These are phyloP conservation scores for Ceratopteris richardii DNA, from an alignment of 75 land plant genomes.

Conservation along the genomic window DNA sequence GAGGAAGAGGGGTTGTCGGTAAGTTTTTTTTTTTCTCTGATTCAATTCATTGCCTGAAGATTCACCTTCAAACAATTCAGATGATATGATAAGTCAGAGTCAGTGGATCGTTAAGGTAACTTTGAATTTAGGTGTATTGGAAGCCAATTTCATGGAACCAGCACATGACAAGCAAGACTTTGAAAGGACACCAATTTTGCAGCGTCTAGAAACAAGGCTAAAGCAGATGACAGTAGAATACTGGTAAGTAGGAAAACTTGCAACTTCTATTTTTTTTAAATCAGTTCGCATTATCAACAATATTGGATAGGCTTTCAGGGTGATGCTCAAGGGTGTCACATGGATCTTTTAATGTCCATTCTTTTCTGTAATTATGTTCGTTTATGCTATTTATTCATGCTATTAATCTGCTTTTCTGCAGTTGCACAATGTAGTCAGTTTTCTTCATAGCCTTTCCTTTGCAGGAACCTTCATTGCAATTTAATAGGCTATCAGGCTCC, in stretches of 20 bases:
- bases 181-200: not conserved
- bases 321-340: no score
- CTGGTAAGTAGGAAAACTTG: not conserved
- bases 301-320: no score
- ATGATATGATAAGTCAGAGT: no score
- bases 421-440: no score
- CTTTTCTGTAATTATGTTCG: not conserved
- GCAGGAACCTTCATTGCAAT: conserved; percentile 25
- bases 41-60: not conserved
- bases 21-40: conserved; percentile 10
- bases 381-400: no score
- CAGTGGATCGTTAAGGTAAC: no score
- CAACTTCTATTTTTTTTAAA: no score
- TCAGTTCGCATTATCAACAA: no score
- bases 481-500: conserved; percentile 19
- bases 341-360: not conserved
- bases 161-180: conserved; percentile 12
- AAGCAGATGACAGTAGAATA: conserved; percentile 3
- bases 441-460: no score
- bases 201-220: conserved; percentile 1
- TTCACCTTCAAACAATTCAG: no score
- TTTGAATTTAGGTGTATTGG: not conserved
- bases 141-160: conserved; percentile 2
- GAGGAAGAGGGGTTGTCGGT: conserved; percentile 96
- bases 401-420: no score